phyloP scores from a whole-genome alignment of 805 yeast genomes.

The Saccharomycodes ludwigii region DNA sequence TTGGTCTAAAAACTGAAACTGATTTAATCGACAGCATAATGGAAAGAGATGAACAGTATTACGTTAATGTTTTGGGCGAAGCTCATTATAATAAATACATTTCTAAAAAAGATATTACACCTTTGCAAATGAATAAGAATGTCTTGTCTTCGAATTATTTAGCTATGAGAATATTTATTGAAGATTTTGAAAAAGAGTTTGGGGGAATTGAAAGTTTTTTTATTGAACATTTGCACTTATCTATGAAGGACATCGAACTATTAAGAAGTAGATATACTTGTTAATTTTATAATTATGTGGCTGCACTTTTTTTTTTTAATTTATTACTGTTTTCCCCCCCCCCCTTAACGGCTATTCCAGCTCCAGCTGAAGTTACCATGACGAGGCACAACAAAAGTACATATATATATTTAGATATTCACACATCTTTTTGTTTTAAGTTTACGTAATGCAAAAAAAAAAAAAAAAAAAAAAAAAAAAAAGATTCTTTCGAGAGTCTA shows the following conservation, averaged over 20 bases:
- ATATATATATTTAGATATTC: too few relatives aligned
- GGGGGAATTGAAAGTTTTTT: constrained; percentile 44
- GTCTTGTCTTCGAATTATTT: constrained; percentile 54
- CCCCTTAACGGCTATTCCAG: too few relatives aligned
- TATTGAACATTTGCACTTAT: constrained; percentile 30
- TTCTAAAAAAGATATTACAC: constrained; percentile 13
- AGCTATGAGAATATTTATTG: constrained; percentile 54
- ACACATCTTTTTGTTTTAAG: too few relatives aligned
- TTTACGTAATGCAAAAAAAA: too few relatives aligned
- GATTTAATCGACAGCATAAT: constrained; percentile 18
- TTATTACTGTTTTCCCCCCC: too few relatives aligned
- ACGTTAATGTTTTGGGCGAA: constrained; percentile 15
- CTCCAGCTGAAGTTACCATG: too few relatives aligned
- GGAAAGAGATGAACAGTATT: constrained; percentile 25
- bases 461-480: too few relatives aligned
- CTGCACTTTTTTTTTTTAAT: too few relatives aligned
- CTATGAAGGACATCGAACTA: constrained; percentile 29
- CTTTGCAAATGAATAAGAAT: constrained; percentile 42
- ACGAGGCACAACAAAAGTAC: too few relatives aligned
- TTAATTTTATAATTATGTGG: too few relatives aligned
- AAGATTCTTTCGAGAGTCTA: too few relatives aligned
- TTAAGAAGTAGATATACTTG: too few relatives aligned
- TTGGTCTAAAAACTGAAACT: constrained; percentile 43
- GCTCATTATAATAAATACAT: constrained; percentile 21
- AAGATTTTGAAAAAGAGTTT: constrained; percentile 35